A percentile compares a stretch with the other conserved stretches of the same genome.
phyloP scores from a whole-genome alignment of 805 yeast genomes.

The Candida chilensis region DNA sequence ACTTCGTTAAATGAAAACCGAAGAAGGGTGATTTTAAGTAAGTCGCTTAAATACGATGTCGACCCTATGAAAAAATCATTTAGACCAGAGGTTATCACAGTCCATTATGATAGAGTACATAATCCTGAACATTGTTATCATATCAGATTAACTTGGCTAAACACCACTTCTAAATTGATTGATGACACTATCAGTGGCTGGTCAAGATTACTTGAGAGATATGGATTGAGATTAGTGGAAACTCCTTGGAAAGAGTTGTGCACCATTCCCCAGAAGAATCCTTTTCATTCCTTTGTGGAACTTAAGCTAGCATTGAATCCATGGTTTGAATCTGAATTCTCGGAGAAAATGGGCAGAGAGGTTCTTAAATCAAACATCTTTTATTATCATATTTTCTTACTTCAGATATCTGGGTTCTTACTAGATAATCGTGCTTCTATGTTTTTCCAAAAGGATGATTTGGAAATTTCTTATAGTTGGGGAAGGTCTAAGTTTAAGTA shows the following conservation, averaged over 20 bases:
- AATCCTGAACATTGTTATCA: constrained; percentile 95
- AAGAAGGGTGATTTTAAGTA: constrained; percentile 50
- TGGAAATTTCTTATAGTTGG: constrained; percentile 83
- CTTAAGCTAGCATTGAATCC: constrained; percentile 63
- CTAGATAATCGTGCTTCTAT: constrained; percentile 73
- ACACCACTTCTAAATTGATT: constrained; percentile 75
- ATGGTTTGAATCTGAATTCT: constrained; percentile 52
- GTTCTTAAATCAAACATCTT: constrained; percentile 44
- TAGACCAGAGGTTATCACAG: constrained; percentile 68
- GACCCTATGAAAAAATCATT: constrained; percentile 68
- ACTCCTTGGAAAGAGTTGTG: constrained; percentile 88
- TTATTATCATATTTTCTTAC: constrained; percentile 69
- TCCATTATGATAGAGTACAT: constrained; percentile 87
- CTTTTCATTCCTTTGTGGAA: constrained; percentile 81
- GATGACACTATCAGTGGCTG: constrained; percentile 74
- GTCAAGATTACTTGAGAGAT: constrained; percentile 77
- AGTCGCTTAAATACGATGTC: constrained; percentile 58
- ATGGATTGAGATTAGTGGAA: constrained; percentile 47
- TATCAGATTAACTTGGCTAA: constrained; percentile 85
- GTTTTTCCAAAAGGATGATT: constrained; percentile 41
- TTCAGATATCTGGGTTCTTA: constrained; percentile 65
- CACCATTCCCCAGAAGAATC: constrained; percentile 65
- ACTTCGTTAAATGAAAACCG: constrained; percentile 3
- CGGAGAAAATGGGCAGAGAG: constrained; percentile 15
- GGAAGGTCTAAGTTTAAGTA: constrained; percentile 75